A percentile compares a stretch with the other conserved stretches of the same genome.
phyloP scores from a whole-genome alignment of 306 rosid genomes.

The Notholithocarpus densiflorus region DNA sequence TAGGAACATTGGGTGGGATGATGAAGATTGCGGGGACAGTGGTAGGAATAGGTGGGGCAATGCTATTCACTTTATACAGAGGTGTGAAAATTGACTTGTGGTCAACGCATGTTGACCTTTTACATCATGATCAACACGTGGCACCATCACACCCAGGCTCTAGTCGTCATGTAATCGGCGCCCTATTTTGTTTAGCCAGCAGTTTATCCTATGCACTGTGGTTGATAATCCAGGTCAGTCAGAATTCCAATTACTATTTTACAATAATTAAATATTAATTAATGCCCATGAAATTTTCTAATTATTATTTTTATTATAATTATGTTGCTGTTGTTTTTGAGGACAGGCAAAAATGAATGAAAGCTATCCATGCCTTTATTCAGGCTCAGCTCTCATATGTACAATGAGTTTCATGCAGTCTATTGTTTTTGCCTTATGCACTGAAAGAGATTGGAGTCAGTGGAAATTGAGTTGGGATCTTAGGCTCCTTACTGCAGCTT shows the following conservation, averaged over 20 bases:
- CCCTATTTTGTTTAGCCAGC: neutral
- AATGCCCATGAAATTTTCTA: too few species aligned
- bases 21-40: slow-evolving; percentile 10
- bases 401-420: slow-evolving; percentile 14
- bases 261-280: too few species aligned
- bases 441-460: slow-evolving; percentile 31
- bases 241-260: neutral
- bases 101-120: slow-evolving; percentile 3
- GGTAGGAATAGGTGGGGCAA: slow-evolving; percentile 22
- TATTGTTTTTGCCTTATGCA: slow-evolving; percentile 20
- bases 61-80: slow-evolving; percentile 19
- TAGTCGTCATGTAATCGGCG: neutral
- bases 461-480: slow-evolving; percentile 47
- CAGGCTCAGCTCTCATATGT: slow-evolving; percentile 31
- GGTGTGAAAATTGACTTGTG: slow-evolving; percentile 3
- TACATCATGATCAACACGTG: neutral
- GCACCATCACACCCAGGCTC: neutral
- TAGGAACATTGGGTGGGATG: slow-evolving; percentile 1
- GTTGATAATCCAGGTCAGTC: slow-evolving; percentile 19
- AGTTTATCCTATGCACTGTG: slow-evolving; percentile 7
- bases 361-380: slow-evolving; percentile 20
- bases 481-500: slow-evolving; percentile 33
- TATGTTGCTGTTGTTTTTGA: too few species aligned
- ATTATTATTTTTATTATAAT: neutral
- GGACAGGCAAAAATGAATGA: slow-evolving; percentile 28